Evolutionary conservation across 2,329 filamentous ascomycete genomes (phyloP).

Genomic region (Stagonosporopsis tanaceti): DNA sequence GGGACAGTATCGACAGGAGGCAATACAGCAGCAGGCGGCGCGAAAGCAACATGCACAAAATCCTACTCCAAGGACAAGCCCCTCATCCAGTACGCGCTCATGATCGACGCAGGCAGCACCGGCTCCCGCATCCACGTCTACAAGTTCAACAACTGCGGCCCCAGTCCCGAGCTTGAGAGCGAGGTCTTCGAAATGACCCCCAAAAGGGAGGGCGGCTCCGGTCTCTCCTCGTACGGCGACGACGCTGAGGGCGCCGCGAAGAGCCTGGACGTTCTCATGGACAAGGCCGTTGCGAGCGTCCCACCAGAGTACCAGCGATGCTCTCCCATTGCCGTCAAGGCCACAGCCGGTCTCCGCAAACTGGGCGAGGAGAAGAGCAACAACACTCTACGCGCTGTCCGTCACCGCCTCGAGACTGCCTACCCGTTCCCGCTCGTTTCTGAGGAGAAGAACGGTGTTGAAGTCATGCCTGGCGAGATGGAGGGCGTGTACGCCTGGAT

Average conservation of each 20-base stretch:
- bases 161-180: conserved; percentile 91
- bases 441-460: conserved; percentile 82
- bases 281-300: conserved; percentile 82
- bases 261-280: conserved; percentile 87
- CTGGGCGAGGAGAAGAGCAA: conserved; percentile 82
- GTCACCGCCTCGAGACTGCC: conserved; percentile 80
- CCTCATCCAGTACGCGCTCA: conserved; percentile 94
- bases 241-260: conserved; percentile 88
- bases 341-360: conserved; percentile 90
- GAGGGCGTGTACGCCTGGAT: conserved; percentile 99
- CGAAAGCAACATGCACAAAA: conserved; percentile 78
- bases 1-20: conserved; percentile 43
- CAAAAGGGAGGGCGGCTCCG: conserved; percentile 79
- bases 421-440: conserved; percentile 96
- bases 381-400: conserved; percentile 85
- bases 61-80: conserved; percentile 89
- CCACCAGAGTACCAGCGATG: conserved; percentile 91
- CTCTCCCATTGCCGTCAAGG: conserved; percentile 95
- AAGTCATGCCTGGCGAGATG: conserved; percentile 97
- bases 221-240: conserved; percentile 83
- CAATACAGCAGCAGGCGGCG: conserved; percentile 62
- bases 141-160: conserved; percentile 98
- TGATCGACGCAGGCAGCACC: conserved; percentile 98
- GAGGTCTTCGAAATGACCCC: conserved; percentile 95
- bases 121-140: conserved; percentile 98